Evolutionary conservation across 1,284 basidiomycete species (phyloP).

Genomic region (Sporisorium sorghi): DNA sequence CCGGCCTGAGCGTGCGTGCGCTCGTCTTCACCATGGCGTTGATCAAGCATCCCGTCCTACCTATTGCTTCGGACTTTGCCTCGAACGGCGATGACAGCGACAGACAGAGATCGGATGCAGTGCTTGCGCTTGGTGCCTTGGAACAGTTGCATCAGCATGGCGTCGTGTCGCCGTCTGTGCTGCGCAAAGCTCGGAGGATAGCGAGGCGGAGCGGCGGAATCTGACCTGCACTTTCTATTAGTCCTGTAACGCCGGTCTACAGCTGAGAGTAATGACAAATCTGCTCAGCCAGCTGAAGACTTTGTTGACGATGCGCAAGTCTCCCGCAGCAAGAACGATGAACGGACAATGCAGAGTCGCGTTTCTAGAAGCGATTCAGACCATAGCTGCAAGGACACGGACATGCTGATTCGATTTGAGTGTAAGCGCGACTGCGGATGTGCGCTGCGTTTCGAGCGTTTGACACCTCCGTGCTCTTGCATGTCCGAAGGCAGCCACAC

Average conservation of each 20-base stretch:
- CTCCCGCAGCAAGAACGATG: too few species aligned
- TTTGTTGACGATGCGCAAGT: too few species aligned
- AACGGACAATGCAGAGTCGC: too few species aligned
- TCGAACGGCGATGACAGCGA: slow-evolving; percentile 11
- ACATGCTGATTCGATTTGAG: too few species aligned
- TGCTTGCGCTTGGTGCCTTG: slow-evolving; percentile 16
- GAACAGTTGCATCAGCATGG: slow-evolving; percentile 13
- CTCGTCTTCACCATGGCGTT: slow-evolving; percentile 17
- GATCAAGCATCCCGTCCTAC: slow-evolving; percentile 11
- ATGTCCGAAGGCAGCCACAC: too few species aligned
- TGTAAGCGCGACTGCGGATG: too few species aligned
- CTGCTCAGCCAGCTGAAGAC: too few species aligned
- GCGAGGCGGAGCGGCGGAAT: slow-evolving; percentile 4
- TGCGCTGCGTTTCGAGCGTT: too few species aligned
- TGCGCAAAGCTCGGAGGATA: slow-evolving; percentile 5
- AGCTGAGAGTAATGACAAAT: too few species aligned
- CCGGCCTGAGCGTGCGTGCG: slow-evolving; percentile 10
- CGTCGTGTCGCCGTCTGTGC: slow-evolving; percentile 6
- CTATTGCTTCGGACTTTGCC: neutral
- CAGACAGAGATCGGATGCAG: slow-evolving; percentile 12
- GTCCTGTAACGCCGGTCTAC: too few species aligned
- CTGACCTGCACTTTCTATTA: too few species aligned
- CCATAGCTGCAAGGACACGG: slow-evolving; percentile 8
- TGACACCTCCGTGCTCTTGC: slow-evolving; percentile 11
- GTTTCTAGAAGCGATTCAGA: too few species aligned